Conservation (phyloP, 257 asterid genomes). For the Rubia yunnanensis region DNA sequence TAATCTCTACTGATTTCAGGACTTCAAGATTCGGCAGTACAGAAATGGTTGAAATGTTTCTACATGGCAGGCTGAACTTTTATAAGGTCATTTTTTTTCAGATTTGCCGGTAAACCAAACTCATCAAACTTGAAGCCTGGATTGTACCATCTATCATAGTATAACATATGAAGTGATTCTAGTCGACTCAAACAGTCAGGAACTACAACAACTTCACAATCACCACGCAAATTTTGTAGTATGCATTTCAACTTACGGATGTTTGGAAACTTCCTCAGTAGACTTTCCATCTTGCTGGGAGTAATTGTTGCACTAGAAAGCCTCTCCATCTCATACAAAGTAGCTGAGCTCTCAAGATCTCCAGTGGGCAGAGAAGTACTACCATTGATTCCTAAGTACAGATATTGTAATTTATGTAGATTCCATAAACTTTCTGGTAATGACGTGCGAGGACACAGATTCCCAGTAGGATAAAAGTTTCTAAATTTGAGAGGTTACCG, state of each 20-base stretch:
- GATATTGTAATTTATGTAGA: too few species aligned
- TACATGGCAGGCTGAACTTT: neutral
- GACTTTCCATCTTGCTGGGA: neutral
- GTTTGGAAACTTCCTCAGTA: neutral
- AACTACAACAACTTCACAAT: neutral
- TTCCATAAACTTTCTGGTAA: neutral
- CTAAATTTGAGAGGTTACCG: neutral
- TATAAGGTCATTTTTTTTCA: neutral
- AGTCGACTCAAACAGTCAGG: neutral
- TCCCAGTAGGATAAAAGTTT: neutral
- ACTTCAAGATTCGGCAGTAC: neutral
- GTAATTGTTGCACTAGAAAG: neutral
- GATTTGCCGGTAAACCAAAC: neutral
- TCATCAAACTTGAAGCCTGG: neutral
- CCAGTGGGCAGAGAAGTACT: neutral
- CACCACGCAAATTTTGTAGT: too few species aligned
- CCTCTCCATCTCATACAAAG: neutral
- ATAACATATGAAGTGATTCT: neutral
- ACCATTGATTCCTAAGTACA: neutral
- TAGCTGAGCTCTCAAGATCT: neutral
- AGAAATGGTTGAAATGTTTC: neutral
- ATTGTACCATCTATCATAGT: neutral
- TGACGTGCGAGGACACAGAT: too few species aligned
- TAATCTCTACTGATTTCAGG: neutral
- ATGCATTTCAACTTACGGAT: neutral